These are phyloP conservation scores for Brassica nigra DNA, from an alignment of 345 rosid species.

Conservation along the genomic window DNA sequence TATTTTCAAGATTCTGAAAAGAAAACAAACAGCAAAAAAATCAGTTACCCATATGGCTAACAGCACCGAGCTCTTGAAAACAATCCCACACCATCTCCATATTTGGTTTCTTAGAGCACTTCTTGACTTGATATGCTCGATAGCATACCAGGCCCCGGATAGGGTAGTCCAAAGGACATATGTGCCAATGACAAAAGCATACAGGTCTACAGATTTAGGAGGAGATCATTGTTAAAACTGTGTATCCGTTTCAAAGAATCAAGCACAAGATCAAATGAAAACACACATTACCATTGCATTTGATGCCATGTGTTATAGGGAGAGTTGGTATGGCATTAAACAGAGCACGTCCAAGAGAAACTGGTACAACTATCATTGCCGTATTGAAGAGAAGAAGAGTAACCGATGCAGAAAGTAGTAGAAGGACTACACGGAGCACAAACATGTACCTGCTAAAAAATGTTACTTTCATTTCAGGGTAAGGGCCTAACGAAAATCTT, in stretches of 20 bases:
- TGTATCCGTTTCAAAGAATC: background rate
- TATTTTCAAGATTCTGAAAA: background rate
- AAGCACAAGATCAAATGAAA: background rate
- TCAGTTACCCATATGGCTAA: constrained; percentile 83
- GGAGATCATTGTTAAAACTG: background rate
- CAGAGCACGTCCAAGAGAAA: constrained; percentile 91
- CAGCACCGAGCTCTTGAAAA: constrained; percentile 70
- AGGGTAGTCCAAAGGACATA: background rate
- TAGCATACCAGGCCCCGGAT: constrained; percentile 63
- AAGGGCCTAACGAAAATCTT: constrained; percentile 10
- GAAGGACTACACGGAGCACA: constrained; percentile 76
- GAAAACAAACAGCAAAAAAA: constrained; percentile 12
- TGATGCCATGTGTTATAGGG: constrained; percentile 96
- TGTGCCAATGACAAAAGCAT: constrained; percentile 74
- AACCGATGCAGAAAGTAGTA: constrained; percentile 95
- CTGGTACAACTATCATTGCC: constrained; percentile 80
- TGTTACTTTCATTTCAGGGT: constrained; percentile 13
- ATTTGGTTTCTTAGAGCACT: background rate
- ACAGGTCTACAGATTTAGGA: constrained; percentile 57
- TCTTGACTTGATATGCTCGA: constrained; percentile 72
- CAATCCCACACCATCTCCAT: background rate
- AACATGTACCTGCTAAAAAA: constrained; percentile 74
- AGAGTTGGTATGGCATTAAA: constrained; percentile 92
- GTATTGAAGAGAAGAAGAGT: constrained; percentile 93
- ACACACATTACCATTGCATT: constrained; percentile 78